Evolutionary conservation across 73 alveolate genomes (phyloP).

Genomic region (Paramecium octaurelia): DNA sequence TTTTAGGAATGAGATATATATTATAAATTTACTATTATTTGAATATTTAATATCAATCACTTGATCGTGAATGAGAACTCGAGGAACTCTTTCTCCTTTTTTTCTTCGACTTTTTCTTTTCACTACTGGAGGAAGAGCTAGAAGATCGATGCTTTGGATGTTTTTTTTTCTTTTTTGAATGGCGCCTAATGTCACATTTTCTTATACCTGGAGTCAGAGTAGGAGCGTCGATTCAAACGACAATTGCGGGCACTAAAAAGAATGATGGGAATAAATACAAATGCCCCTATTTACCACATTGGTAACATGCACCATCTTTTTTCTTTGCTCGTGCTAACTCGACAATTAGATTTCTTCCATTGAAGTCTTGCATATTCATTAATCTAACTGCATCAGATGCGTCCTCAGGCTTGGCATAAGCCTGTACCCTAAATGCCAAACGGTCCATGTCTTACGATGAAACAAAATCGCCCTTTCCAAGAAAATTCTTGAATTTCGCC

Average conservation of each 20-base stretch:
- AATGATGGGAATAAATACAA: not conserved
- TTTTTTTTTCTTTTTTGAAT: conserved; percentile 24
- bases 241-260: conserved; percentile 29
- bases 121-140: conserved; percentile 41
- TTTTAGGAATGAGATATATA: conserved; percentile 19
- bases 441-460: conserved; percentile 12
- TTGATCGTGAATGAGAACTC: conserved; percentile 31
- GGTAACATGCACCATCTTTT: conserved; percentile 41
- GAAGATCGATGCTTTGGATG: conserved; percentile 42
- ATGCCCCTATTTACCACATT: conserved; percentile 36
- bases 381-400: conserved; percentile 24
- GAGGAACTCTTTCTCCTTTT: conserved; percentile 13
- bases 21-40: not conserved
- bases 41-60: conserved; percentile 38
- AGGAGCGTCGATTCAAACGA: not conserved
- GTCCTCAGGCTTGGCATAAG: conserved; percentile 36
- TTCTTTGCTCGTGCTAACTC: conserved; percentile 42
- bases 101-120: conserved; percentile 33
- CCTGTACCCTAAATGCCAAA: not conserved
- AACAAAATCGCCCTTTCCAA: conserved; percentile 46
- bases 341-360: conserved; percentile 3
- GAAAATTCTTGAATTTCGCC: conserved; percentile 24
- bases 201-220: conserved; percentile 40
- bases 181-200: conserved; percentile 40
- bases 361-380: conserved; percentile 14